Base-by-base conservation (phyloP, 129 eudicot species). In the Pseudognaphalium luteoalbum region DNA sequence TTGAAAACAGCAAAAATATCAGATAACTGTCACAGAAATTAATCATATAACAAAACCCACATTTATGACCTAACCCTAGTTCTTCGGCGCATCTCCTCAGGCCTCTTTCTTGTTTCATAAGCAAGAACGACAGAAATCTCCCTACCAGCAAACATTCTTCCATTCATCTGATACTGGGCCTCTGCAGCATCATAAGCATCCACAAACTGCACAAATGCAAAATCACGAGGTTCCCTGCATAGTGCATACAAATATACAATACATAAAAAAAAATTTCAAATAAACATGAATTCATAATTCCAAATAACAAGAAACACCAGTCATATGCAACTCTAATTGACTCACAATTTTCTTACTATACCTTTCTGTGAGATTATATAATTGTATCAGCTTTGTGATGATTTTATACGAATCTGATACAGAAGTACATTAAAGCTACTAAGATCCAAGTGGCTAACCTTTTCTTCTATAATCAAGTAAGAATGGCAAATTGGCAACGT, bases 141-240 rank as follows among this genome's bases (percentile, higher is more conserved):
- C 79, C 96, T 74, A 57, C 96, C 96, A 76, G 92, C 92, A 85
- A 90, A 87, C 68, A 81, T 65, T 50, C 82, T 76, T 33, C 90
- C 88, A 52, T 87, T 87, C 96, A 89, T 89, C 50, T 85, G 92
- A 73, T 87, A 83, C 29, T 90, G 90, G 41, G 96, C 92, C 71
- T 90, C 92, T 70, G 78, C 86, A 28, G 96, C 96, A 44, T 90
- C 96, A 79, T 87, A 78, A 32, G 85, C 73, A 81, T 90, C 96
- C 83, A 90, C 87, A 81, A 83, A 90, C 74, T 90, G 92, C 80
- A 90, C 96, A 81, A 90, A 90, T 9, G 92, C 96, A 85, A 90
- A 90, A 52, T 92, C 92, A 72, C 96, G 90, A 66, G 96, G 96
- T 50, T 85, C 92, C 87, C 96, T 90, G n/a, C n/a, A n/a, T n/a